Evolutionary conservation across 2,329 filamentous ascomycete species (phyloP), one percentile per base, ranked within the genome.

Genomic region (Trichophyton benhamiae): DNA sequence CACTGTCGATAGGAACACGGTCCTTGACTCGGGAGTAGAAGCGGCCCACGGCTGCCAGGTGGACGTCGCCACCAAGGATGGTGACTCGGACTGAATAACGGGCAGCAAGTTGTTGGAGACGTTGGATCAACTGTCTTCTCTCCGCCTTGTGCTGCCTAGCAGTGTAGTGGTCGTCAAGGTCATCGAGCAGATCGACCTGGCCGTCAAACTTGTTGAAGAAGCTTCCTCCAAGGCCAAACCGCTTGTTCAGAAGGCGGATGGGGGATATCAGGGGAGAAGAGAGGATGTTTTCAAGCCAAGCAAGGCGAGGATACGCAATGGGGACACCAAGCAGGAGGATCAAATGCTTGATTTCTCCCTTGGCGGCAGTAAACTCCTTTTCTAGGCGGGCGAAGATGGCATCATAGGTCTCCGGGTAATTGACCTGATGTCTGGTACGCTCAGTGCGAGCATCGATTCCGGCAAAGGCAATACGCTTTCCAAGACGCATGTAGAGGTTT

Each of bases 201-300:
- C 92, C 92, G 68, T 96, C 92, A 67, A 97, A 96, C 61, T 90
- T 83, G 74, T 97, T 97, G 80, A 97, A 96, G 52, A 96, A 79
- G 59, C 85, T 84, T 57, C 91, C 91, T 3, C 87, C 87, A 52
- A 96, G 76, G 61, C 92, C 92, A 66, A 97, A 95, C 27, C 91
- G 84, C 72, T 91, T 88, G 78, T 96, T 94, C 68, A 96, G 73
- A 65, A 97, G 86, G 69, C 91, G 91, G 70, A 96, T 84, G 0
- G 91, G 91, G 0, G 87, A 91, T 70, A 96, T 91, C 25, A 96
- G 67, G 0, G 92, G 91, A 63, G 89, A 95, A 15, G 83, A 82
- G 67, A 97, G 83, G 62, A 96, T 88, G 69, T 96, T 96, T 72
- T 97, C 92, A 3, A 96, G 80, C 92, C 92, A 96, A n/a, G 91